Base-by-base conservation (phyloP, 2,329 filamentous ascomycete genomes). In the Penicillium sp. region DNA sequence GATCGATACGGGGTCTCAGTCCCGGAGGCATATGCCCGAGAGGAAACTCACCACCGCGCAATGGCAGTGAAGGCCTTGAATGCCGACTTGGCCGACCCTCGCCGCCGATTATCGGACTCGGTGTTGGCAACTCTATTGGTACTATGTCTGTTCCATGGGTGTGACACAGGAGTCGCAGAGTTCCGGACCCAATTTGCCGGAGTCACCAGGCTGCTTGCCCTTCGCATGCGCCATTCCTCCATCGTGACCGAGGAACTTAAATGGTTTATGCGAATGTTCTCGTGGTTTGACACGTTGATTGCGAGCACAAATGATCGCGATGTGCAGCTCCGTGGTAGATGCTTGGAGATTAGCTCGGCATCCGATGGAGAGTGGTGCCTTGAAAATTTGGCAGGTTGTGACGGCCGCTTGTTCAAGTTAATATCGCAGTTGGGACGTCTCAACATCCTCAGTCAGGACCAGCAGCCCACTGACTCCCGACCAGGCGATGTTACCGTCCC, bases 171-270 rank as follows among this genome's bases (percentile, higher is more conserved):
- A 3, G 84, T 96, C 52, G 88, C 87, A 14, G 91, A 91, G 57
- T 96, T 96, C 68, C 87, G 89, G 53, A 93, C 87, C 0, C 91
- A 96, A 61, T 89, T 96, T 57, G 88, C 88, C 1, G 90, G 91
- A 0, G 89, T 96, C 26, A 90, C 89, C 68, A 94, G 94, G 71
- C 81, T 97, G 20, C 77, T 96, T 8, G 79, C 83, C 3, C 79
- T 95, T 69, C 79, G 89, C 43, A 79, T 84, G 50, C 73, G 79
- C 60, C 67, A 76, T 61, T 57, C 81, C 57, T 64, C 79, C 31
- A 73, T 73, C 9, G 71, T 81, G 35, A 86, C 89, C 45, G 85
- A 87, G 43, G 80, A 83, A 19, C 57, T 68, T 14, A 70, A 68
- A 9, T 96, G 90, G 90, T 91, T 95, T 72, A 87, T 94, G 57